A percentile compares a stretch with the other conserved stretches of the same genome.
These are phyloP conservation scores for Ceratobasidium papillatum DNA, from an alignment of 1,284 basidiomycete genomes.

Conservation along the genomic window DNA sequence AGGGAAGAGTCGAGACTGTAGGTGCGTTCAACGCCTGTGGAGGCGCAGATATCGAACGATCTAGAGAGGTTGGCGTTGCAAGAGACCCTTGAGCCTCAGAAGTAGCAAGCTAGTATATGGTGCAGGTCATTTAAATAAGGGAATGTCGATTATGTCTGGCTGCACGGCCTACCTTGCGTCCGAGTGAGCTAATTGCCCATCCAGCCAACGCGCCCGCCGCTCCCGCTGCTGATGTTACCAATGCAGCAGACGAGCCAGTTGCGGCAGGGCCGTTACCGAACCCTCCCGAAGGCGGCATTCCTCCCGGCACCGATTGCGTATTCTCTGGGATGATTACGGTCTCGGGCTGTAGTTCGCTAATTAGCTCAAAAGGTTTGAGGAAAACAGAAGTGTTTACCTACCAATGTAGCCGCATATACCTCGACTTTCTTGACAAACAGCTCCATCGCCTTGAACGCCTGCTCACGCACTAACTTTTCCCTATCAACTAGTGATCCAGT, in stretches of 20 bases:
- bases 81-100: constrained; percentile 66
- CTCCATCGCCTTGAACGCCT: constrained; percentile 91
- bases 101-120: constrained; percentile 63
- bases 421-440: constrained; percentile 88
- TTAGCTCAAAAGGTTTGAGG: neutral
- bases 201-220: constrained; percentile 90
- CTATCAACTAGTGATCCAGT: constrained; percentile 83
- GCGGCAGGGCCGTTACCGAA: constrained; percentile 54
- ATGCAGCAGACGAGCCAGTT: constrained; percentile 56
- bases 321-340: constrained; percentile 59
- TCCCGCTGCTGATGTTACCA: constrained; percentile 86
- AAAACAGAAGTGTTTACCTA: constrained; percentile 51
- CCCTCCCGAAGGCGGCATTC: constrained; percentile 38
- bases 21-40: constrained; percentile 30
- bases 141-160: neutral
- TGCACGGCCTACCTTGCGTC: constrained; percentile 66
- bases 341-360: constrained; percentile 67
- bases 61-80: constrained; percentile 36
- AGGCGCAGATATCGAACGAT: constrained; percentile 45
- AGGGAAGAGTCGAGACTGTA: constrained; percentile 23
- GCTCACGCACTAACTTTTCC: constrained; percentile 95
- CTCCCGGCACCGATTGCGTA: constrained; percentile 16
- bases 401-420: constrained; percentile 79
- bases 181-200: constrained; percentile 91
- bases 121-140: constrained; percentile 23